Percentiles rank a stretch among this genome's conserved stretches.
Evolutionary conservation across 129 eudicot genomes (phyloP).

Genomic region (Centaurea solstitialis): DNA sequence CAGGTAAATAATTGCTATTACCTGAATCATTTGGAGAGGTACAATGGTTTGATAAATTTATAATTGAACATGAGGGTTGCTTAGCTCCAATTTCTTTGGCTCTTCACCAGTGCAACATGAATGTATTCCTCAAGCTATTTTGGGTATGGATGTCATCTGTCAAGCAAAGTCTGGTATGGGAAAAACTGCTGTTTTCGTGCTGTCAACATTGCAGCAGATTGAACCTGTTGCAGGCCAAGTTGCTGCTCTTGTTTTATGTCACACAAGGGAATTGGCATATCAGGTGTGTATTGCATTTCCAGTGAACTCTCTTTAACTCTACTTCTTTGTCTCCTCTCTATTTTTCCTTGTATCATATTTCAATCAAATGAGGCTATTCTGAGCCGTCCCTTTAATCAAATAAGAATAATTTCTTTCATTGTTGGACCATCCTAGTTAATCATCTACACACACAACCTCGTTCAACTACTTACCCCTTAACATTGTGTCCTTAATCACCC

Average conservation of each 20-base stretch:
- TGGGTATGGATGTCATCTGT: constrained; percentile 94
- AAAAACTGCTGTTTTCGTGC: constrained; percentile 86
- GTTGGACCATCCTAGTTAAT: background rate
- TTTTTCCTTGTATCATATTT: background rate
- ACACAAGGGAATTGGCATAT: constrained; percentile 85
- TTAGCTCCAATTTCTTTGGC: constrained; percentile 60
- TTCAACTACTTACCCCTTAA: background rate
- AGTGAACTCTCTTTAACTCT: background rate
- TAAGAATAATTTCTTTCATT: background rate
- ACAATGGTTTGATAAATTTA: constrained; percentile 51
- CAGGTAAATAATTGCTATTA: constrained; percentile 73
- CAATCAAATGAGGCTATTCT: background rate
- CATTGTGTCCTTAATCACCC: background rate
- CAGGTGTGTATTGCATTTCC: constrained; percentile 40
- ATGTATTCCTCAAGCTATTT: constrained; percentile 90
- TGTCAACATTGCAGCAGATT: constrained; percentile 80
- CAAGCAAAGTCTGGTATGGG: constrained; percentile 98
- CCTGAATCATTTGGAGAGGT: constrained; percentile 56
- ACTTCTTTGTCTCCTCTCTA: background rate
- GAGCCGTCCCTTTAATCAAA: background rate
- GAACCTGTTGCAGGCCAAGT: constrained; percentile 90
- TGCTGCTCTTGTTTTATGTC: constrained; percentile 80
- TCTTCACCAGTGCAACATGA: constrained; percentile 90
- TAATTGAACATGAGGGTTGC: constrained; percentile 57
- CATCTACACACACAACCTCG: background rate